Evolutionary conservation across 306 rosid species (phyloP).

Genomic region (Castanospermum australe): DNA sequence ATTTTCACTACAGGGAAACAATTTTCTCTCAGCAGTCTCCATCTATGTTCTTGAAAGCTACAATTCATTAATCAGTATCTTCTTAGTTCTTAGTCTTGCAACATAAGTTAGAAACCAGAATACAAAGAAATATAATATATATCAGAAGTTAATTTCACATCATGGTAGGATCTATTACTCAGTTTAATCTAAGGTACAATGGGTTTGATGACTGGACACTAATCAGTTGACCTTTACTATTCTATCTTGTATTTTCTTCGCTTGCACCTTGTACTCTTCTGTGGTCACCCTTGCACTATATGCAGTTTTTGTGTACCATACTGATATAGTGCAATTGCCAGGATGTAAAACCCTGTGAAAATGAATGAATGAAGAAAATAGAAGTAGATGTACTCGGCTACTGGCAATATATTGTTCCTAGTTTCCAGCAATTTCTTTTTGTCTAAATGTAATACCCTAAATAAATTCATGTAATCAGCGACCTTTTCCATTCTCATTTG

Average conservation of each 20-base stretch:
- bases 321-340: neutral
- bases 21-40: neutral
- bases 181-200: conserved; percentile 3
- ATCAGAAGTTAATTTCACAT: neutral
- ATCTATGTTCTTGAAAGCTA: conserved; percentile 1
- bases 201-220: neutral
- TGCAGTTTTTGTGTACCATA: neutral
- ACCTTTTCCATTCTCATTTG: neutral
- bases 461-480: neutral
- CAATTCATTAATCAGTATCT: neutral
- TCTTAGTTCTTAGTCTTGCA: neutral
- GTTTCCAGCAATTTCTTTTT: neutral
- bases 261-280: neutral
- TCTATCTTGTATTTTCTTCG: conserved; percentile 16
- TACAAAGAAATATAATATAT: neutral
- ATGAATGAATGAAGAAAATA: neutral
- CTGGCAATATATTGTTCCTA: neutral
- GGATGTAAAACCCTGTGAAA: neutral
- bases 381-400: neutral
- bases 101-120: neutral
- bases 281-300: neutral
- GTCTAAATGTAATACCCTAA: neutral
- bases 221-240: neutral
- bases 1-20: neutral
- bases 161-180: neutral